A percentile compares a stretch with the other conserved stretches of the same genome.
These are phyloP conservation scores for Nectriaceae sp. DNA, from an alignment of 2,329 filamentous ascomycete genomes.

Conservation along the genomic window DNA sequence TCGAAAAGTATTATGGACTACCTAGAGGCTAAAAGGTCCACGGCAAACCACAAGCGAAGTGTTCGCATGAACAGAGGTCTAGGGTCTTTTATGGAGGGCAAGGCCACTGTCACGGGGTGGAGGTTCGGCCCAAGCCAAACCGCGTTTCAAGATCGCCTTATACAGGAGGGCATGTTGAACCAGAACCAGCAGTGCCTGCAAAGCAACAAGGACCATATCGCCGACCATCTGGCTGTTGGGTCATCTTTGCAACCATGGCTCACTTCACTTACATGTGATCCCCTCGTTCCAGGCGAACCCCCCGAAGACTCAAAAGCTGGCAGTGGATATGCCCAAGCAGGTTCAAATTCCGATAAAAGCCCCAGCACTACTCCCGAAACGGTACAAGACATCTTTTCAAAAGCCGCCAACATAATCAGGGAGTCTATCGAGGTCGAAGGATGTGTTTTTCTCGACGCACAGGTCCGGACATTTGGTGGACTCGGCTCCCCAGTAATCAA, in stretches of 20 bases:
- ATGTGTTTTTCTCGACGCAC: slow-evolving; percentile 35
- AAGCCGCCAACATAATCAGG: slow-evolving; percentile 45
- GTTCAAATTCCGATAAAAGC: not conserved
- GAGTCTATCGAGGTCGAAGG: slow-evolving; percentile 44
- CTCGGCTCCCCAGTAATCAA: slow-evolving; percentile 21
- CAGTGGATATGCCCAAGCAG: not conserved
- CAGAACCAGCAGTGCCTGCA: slow-evolving; percentile 13
- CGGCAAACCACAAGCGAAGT: slow-evolving; percentile 29
- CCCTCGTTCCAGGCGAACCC: not conserved
- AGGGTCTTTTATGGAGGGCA: slow-evolving; percentile 38
- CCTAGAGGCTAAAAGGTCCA: slow-evolving; percentile 33
- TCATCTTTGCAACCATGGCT: not conserved
- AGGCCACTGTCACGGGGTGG: slow-evolving; percentile 30
- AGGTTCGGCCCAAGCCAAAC: slow-evolving; percentile 1
- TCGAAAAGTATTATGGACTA: slow-evolving; percentile 38
- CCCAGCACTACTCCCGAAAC: not conserved
- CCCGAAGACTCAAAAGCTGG: not conserved
- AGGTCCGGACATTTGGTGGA: slow-evolving; percentile 11
- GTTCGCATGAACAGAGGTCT: slow-evolving; percentile 41
- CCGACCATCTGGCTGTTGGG: not conserved
- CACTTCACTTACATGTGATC: no score
- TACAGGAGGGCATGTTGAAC: slow-evolving; percentile 18
- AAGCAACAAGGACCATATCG: not conserved
- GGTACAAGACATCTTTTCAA: slow-evolving; percentile 36
- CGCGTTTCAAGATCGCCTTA: slow-evolving; percentile 11